These are phyloP conservation scores for Schizosaccharomyces osmophilus DNA, from an alignment of 805 yeast genomes.

Conservation along the genomic window DNA sequence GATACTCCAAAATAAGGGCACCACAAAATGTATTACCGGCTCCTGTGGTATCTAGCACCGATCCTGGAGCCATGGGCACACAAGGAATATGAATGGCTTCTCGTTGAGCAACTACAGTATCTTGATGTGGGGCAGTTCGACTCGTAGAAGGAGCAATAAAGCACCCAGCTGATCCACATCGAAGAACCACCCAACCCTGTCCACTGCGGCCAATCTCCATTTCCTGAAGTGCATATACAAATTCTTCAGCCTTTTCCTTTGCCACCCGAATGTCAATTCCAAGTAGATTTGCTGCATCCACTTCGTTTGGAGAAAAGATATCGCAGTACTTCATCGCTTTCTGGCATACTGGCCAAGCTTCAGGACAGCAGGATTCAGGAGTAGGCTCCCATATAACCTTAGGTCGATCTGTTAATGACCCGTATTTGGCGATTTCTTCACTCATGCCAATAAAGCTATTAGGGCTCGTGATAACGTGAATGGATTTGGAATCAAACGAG, in stretches of 20 bases:
- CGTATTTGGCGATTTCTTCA: not conserved
- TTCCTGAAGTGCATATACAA: conserved; percentile 13
- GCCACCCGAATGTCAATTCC: conserved; percentile 22
- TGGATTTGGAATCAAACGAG: conserved; percentile 20
- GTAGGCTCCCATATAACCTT: conserved; percentile 61
- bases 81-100: conserved; percentile 36
- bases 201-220: conserved; percentile 10
- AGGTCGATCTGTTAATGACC: conserved; percentile 4
- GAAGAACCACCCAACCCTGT: conserved; percentile 29
- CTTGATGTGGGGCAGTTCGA: not conserved
- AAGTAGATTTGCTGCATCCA: conserved; percentile 50
- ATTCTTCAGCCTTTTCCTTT: conserved; percentile 19
- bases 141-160: conserved; percentile 14
- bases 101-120: conserved; percentile 7
- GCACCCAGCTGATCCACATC: conserved; percentile 63
- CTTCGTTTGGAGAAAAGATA: conserved; percentile 60
- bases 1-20: conserved; percentile 40
- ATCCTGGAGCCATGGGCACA: conserved; percentile 26
- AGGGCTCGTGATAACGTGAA: conserved; percentile 58
- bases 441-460: conserved; percentile 21
- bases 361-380: conserved; percentile 46
- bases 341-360: conserved; percentile 19
- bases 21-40: conserved; percentile 85
- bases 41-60: conserved; percentile 75
- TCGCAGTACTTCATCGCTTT: conserved; percentile 23